These are phyloP conservation scores for Malania oleifera DNA, from an alignment of 164 flowering plant genomes.

Conservation along the genomic window DNA sequence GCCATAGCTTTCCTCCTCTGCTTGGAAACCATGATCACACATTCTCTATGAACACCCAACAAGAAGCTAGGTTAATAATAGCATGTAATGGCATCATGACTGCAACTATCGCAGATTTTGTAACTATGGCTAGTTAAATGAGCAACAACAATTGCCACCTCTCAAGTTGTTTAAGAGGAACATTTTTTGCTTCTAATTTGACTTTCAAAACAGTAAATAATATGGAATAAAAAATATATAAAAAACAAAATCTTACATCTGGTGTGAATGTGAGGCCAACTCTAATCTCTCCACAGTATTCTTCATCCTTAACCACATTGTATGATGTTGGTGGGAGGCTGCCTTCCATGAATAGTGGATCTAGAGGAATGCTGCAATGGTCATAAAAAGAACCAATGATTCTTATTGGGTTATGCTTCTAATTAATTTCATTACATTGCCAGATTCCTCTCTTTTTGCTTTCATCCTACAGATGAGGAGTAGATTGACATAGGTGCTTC, in stretches of 20 bases:
- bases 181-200: background rate
- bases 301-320: conserved; percentile 65
- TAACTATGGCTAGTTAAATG: background rate
- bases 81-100: background rate
- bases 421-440: too few relatives aligned
- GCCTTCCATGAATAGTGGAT: conserved; percentile 50
- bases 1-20: conserved; percentile 29
- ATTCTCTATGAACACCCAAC: conserved; percentile 16
- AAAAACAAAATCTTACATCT: conserved; percentile 24
- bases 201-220: background rate
- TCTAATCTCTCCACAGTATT: conserved; percentile 63
- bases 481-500: too few relatives aligned
- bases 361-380: conserved; percentile 52
- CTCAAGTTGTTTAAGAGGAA: background rate
- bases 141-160: background rate
- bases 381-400: background rate
- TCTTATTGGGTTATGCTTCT: too few relatives aligned
- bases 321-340: conserved; percentile 51
- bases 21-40: conserved; percentile 4
- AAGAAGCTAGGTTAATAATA: background rate
- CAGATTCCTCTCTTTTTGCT: too few relatives aligned
- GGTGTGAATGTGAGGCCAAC: conserved; percentile 63
- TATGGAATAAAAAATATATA: background rate
- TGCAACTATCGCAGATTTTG: background rate
- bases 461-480: too few relatives aligned